These are phyloP conservation scores for Stentor coeruleus DNA, from an alignment of 73 alveolate species.

Conservation along the genomic window DNA sequence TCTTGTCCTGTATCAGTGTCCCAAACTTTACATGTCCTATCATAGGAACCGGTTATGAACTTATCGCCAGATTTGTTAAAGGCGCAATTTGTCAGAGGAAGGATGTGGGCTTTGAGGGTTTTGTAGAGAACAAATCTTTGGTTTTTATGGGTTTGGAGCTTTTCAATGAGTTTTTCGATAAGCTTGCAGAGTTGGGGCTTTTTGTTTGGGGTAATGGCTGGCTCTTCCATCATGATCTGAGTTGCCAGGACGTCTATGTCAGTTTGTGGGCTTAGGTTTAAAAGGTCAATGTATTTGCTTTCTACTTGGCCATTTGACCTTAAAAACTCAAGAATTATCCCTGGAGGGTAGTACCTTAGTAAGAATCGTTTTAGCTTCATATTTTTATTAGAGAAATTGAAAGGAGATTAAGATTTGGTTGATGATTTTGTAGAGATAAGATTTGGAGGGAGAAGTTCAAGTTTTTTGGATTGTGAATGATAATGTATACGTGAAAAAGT, in stretches of 20 bases:
- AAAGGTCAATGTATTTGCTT: conserved; percentile 83
- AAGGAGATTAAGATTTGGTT: too few species aligned
- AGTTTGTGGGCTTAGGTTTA: conserved; percentile 83
- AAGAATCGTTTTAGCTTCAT: conserved; percentile 65
- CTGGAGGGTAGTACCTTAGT: conserved; percentile 68
- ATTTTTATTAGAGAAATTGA: too few species aligned
- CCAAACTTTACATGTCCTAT: conserved; percentile 99
- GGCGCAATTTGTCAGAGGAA: conserved; percentile 99
- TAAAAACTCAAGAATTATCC: conserved; percentile 72
- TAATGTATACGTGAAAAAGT: too few species aligned
- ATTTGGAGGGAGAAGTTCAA: too few species aligned
- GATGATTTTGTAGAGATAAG: too few species aligned
- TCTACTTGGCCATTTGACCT: conserved; percentile 85
- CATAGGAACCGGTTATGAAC: conserved; percentile 95
- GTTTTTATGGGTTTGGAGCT: conserved; percentile 46
- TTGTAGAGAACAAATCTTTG: conserved; percentile 84
- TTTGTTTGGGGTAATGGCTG: conserved; percentile 54
- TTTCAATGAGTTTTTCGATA: conserved; percentile 60
- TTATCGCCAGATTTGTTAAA: conserved; percentile 84
- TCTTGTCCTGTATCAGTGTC: conserved; percentile 94
- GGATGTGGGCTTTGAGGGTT: conserved; percentile 95
- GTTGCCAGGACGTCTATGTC: conserved; percentile 70
- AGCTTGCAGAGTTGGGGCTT: conserved; percentile 64
- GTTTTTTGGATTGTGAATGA: too few species aligned
- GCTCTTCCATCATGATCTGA: conserved; percentile 58